Base-by-base conservation (phyloP, 306 rosid species). In the Senna tora region DNA sequence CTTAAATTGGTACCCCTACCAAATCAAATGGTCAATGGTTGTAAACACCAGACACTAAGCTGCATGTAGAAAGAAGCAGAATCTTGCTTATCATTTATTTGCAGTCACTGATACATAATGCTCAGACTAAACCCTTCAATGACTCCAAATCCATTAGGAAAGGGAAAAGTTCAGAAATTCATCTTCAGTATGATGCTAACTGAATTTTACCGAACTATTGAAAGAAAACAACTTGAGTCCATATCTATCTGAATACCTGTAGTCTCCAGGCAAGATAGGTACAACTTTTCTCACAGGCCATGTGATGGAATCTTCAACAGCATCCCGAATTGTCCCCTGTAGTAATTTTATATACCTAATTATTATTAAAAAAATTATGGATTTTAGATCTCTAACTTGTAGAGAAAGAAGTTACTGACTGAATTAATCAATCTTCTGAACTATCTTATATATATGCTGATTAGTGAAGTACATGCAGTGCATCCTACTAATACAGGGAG, bases 211-310 rank as follows among this genome's bases (percentile, higher is more conserved):
- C 21, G 32, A 57, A 57, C 43, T 34, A 55, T n/a, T n/a, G n/a
- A n/a, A n/a, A 17, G 52, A 60, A 72, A 60, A 47, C 12, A 51
- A 57, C 28, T 11, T 12, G 41, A 17, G 39, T 38, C 53, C 50
- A 66, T 65, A 34, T 38, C 62, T 47, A 75, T 46, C 20, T 60
- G 16, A 62, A 69, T 84, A 89, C 99, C 96, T 82, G 75, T 94
- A 94, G 81, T 94, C 99, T 78, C 99, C 97, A n/a, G 99, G 96
- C 82, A 94, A 72, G 67, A 94, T 94, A 73, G 99, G 86, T 74
- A 94, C 58, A 73, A 94, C 76, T 83, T 94, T 94, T 66, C 97
- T 83, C 81, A 92, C 99, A 49, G 99, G 97, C 99, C 99, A 94
- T 79, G 97, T 86, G 54, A 94, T 74, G 73, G 96, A 83, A 86